These are phyloP conservation scores for Urochloa ruziziensis DNA, from an alignment of 176 grass and related monocot genomes.

Conservation along the genomic window DNA sequence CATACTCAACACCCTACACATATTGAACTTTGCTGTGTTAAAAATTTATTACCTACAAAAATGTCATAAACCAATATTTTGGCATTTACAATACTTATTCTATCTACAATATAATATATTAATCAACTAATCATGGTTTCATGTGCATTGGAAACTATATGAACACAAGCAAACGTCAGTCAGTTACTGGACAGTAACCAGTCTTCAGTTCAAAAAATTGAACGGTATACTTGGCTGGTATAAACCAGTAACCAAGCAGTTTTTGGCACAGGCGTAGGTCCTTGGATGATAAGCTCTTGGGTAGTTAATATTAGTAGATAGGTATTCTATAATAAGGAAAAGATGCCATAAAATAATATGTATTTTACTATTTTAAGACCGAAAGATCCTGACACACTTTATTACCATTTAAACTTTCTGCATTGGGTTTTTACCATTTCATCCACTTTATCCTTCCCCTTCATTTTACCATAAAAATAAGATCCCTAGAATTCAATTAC, in stretches of 20 bases:
- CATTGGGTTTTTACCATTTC: background rate
- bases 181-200: background rate
- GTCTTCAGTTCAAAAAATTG: background rate
- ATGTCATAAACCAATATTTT: background rate
- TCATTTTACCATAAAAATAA: background rate
- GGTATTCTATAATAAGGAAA: background rate
- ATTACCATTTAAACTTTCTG: background rate
- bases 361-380: background rate
- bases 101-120: background rate
- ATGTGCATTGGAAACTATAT: background rate
- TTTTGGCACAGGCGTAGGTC: background rate
- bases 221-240: background rate
- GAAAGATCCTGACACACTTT: background rate
- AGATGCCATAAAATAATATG: background rate
- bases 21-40: no score
- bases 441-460: background rate
- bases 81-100: background rate
- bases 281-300: background rate
- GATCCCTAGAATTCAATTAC: background rate
- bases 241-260: background rate
- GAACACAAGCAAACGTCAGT: background rate
- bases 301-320: background rate
- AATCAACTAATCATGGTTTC: background rate
- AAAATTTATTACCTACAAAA: background rate
- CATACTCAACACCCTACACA: background rate